Evolutionary conservation across 1,139 yeast genomes (phyloP), one percentile per base, ranked within the genome.

Genomic region (Hansenula anomala): DNA sequence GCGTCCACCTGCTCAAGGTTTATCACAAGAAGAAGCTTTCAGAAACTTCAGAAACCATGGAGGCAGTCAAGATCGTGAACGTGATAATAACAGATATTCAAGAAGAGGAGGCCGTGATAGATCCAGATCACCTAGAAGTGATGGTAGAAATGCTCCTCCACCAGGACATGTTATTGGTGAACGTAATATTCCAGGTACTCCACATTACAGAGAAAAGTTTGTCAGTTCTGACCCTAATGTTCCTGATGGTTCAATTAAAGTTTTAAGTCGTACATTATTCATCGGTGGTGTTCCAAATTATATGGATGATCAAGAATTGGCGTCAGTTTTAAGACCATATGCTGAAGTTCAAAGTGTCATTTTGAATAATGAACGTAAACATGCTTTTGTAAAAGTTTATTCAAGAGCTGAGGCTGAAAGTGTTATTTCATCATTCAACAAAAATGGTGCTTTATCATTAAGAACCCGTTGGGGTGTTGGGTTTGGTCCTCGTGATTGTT

Each of bases 381-480:
- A 92, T 64, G 98, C 97, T 0, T 92, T 92, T 58, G 95, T 90
- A 37, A 92, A 92, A 63, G 94, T 90, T n/a, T 88, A 85, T 58
- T 86, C 95, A n/a, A 78, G 98, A 64, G 74, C 73, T 36, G 97
- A 90, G 60, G 98, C 98, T 19, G 96, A 88, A 58, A 76, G 72
- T 47, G 90, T 89, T 45, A 76, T 69, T 60, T 78, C 62, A 54
- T 75, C 52, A 63, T 80, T 72, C 48, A 71, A 71, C 47, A 68
- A 70, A 44, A 69, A 69, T 37, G 81, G 82, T 6, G 58, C 69
- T 56, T 74, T 67, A 50, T 80, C 73, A 36, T 75, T 78, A 58
- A 86, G 92, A 66, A 87, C 95, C 10, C 76, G 97, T 58, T 92
- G 98, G 98, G 98, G 97, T 50, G 97, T 92, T 48, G 98, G 98